Base-by-base conservation (phyloP, 257 asterid species). In the Solanum chaucha region DNA sequence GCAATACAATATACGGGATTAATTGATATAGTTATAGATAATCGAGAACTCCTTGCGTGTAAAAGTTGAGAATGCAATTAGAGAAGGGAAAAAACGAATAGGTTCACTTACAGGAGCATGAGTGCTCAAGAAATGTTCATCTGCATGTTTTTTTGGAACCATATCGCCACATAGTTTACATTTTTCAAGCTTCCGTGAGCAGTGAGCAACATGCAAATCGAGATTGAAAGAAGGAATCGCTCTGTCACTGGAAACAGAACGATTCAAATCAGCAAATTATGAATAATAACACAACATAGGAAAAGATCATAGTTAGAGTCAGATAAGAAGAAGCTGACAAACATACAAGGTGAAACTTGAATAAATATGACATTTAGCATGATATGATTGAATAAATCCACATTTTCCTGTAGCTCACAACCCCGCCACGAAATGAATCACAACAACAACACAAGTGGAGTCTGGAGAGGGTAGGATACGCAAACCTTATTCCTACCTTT, bases 101-200 rank as follows among this genome's bases (percentile, higher is more conserved):
- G 55, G 71, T 75, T 10, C 78, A 75, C 92, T 26, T 93, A 96
- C 99, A 91, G 94, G 98, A 72, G 99, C 99, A 92, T 97, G 99
- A 89, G 95, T 96, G 93, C 92, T 91, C 80, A 97, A 90, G 92
- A 91, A 97, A 91, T 97, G 99, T 88, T 96, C 98, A 89, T 97
- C 98, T 0, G 94, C 93, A 41, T 87, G 90, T 87, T 90, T 94
- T 71, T 86, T 92, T n/a, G 99, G 99, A 88, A 97, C 86, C 99
- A 97, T 96, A 89, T 96, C 98, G 32, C 98, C 96, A 87, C 99
- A 97, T 72, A 93, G 92, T 94, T 95, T 93, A 92, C 99, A 97
- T 89, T 92, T 97, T 91, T 95, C 98, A 88, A 97, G 94, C 91
- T 97, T 97, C 89, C 97, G 98, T 65, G 94, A 95, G 92, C 99